Percentiles rank a stretch among this genome's conserved stretches.
Conservation (phyloP, 169 alveolate species). For the Eimeria brunetti region DNA sequence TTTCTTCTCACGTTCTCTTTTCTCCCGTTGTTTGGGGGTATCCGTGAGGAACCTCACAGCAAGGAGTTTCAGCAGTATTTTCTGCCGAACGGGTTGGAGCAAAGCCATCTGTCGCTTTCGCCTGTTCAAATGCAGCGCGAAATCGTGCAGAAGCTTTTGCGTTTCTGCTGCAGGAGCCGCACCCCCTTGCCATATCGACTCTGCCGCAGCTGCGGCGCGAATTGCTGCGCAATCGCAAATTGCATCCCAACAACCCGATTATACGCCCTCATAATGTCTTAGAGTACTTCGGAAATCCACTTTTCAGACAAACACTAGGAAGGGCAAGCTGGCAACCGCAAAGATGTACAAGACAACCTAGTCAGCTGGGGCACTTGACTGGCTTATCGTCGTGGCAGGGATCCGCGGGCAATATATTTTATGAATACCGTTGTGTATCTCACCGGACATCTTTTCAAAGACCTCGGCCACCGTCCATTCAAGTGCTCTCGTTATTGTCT, state of each 20-base stretch:
- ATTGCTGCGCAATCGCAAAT: not conserved
- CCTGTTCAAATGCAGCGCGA: slow-evolving; percentile 20
- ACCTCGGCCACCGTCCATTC: slow-evolving; percentile 67
- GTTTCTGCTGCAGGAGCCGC: slow-evolving; percentile 22
- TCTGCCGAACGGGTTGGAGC: slow-evolving; percentile 19
- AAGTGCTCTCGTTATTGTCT: slow-evolving; percentile 28
- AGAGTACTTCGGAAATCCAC: too few species aligned
- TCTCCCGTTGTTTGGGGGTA: slow-evolving; percentile 29
- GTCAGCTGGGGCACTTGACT: too few species aligned
- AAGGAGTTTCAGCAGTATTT: slow-evolving; percentile 18
- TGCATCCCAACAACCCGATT: not conserved
- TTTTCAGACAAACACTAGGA: too few species aligned
- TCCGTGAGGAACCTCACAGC: slow-evolving; percentile 54
- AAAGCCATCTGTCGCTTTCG: slow-evolving; percentile 47
- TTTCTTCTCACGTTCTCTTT: slow-evolving; percentile 1
- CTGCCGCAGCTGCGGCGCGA: slow-evolving; percentile 46
- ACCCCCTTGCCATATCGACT: slow-evolving; percentile 51
- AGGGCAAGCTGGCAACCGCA: too few species aligned
- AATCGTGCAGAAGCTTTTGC: slow-evolving; percentile 51
- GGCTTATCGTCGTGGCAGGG: too few species aligned
- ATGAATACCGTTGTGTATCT: not conserved
- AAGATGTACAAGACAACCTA: too few species aligned
- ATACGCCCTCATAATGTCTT: too few species aligned
- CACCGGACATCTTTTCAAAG: slow-evolving; percentile 60
- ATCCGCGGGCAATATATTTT: too few species aligned